Evolutionary conservation across 139 green algal genomes (phyloP).

Genomic region (Chlamydomonas applanata): DNA sequence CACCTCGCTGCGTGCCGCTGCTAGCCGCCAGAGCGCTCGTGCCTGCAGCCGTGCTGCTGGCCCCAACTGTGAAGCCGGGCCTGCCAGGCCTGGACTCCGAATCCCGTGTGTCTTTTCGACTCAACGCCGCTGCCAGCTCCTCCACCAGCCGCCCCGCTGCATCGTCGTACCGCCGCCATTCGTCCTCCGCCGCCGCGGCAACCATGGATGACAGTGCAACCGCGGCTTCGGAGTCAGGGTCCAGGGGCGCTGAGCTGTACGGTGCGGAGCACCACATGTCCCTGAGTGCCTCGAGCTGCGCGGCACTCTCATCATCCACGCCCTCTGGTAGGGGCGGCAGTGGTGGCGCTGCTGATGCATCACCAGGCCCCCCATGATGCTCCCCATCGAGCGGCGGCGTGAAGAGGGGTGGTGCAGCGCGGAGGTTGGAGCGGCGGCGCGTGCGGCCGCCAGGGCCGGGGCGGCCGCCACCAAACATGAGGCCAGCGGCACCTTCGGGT

Average conservation of each 20-base stretch:
- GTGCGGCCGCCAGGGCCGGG: no score
- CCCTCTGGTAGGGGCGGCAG: no score
- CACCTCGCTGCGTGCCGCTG: not conserved
- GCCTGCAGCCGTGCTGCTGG: no score
- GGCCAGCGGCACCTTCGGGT: no score
- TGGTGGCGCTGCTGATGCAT: no score
- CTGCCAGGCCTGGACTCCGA: not conserved
- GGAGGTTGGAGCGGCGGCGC: no score
- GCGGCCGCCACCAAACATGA: no score
- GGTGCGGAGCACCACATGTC: conserved; percentile 26
- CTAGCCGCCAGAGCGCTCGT: not conserved
- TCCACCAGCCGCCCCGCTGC: conserved; percentile 7
- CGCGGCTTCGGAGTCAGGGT: not conserved
- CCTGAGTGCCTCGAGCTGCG: conserved; percentile 25
- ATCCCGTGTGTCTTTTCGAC: not conserved
- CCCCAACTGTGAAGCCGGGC: no score
- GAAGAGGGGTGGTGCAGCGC: no score
- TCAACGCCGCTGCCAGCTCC: conserved; percentile 3
- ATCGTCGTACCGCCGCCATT: conserved; percentile 12
- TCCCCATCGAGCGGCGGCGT: no score
- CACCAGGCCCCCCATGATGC: no score
- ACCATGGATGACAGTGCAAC: not conserved
- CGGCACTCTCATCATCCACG: conserved; percentile 16
- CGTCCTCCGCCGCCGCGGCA: not conserved
- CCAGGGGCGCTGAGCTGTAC: not conserved